Evolutionary conservation across 1,284 basidiomycete species (phyloP).

Genomic region (Ceratobasidium papillatum): DNA sequence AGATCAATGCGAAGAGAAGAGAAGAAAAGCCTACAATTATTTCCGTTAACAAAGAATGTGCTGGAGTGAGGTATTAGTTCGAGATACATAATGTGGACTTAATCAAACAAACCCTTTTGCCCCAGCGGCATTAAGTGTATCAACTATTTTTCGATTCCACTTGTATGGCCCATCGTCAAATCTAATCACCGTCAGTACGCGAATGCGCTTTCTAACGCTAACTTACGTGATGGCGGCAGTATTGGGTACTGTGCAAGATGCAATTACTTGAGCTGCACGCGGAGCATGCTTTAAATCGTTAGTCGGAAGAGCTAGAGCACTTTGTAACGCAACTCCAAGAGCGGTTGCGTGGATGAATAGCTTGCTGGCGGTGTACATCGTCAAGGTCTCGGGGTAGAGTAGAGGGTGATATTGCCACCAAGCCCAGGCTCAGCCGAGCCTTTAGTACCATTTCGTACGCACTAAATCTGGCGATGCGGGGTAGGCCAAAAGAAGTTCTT

Average conservation of each 20-base stretch:
- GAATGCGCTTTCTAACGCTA: neutral
- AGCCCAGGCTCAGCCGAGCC: neutral
- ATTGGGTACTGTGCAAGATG: conserved; percentile 21
- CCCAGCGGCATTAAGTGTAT: neutral
- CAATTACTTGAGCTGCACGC: conserved; percentile 16
- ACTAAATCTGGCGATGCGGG: neutral
- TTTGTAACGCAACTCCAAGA: conserved; percentile 13
- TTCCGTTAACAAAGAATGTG: conserved; percentile 39
- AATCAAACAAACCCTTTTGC: conserved; percentile 33
- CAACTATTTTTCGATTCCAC: conserved; percentile 10
- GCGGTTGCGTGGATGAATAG: neutral
- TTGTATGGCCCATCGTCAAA: conserved; percentile 41
- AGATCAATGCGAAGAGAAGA: neutral
- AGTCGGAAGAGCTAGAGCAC: neutral
- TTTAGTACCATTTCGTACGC: neutral
- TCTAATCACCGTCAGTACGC: neutral
- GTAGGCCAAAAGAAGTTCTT: neutral
- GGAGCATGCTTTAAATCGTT: neutral
- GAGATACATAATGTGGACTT: neutral
- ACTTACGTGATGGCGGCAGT: conserved; percentile 31
- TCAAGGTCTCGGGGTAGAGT: neutral
- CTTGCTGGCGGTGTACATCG: neutral
- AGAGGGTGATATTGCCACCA: neutral
- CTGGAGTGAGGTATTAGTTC: conserved; percentile 1
- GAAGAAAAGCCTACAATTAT: conserved; percentile 18